Evolutionary conservation across 106 monocot genomes (phyloP), one percentile per base, ranked within the genome.

Genomic region (Ottelia alismoides): DNA sequence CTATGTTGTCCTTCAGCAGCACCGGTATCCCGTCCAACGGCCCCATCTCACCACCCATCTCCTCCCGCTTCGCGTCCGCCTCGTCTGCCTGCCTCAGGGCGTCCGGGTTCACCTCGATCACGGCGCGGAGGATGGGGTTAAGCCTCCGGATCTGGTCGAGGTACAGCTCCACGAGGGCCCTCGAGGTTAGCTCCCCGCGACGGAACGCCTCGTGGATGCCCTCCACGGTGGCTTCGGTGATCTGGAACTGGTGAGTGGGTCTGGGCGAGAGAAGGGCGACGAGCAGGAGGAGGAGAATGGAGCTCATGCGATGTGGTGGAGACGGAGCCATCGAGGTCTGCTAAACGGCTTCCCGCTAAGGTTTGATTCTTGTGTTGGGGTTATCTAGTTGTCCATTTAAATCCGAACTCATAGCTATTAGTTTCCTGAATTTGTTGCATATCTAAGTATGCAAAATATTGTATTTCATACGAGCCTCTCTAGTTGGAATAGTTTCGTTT

Each of bases 1-100:
- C 74, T 19, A 86, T 77, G 65, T 58, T 77, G 66, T 86, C 86
- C 55, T 86, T 77, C 22, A 77, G 30, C 25, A 82, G 69, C 30
- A 81, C 28, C 11, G 80, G 75, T 24, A 81, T 72, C 55, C 80
- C 80, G 35, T 76, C 68, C 2, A 81, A 64, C 0, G 25, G 27
- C 35, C 52, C 25, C 17, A 24, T 14, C 30, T 21, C 9, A 51
- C 47, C 25, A 17, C 5, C 14, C 27, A 22, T 19, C 45, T 45
- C 22, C 12, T n/a, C 2, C 51, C 70, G 25, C 52, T 62, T 43
- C 27, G 45, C 12, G 49, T 83, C 78, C 30, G 78, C 83, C 2
- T 11, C 25, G 25, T 64, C 67, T 5, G 82, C 78, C 23, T 60
- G 63, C 27, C 21, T 6, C 26, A 80, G 35, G 3, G 85, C 81